phyloP scores from a whole-genome alignment of 1,139 yeast genomes.

The Saccharomyces hybrid region DNA sequence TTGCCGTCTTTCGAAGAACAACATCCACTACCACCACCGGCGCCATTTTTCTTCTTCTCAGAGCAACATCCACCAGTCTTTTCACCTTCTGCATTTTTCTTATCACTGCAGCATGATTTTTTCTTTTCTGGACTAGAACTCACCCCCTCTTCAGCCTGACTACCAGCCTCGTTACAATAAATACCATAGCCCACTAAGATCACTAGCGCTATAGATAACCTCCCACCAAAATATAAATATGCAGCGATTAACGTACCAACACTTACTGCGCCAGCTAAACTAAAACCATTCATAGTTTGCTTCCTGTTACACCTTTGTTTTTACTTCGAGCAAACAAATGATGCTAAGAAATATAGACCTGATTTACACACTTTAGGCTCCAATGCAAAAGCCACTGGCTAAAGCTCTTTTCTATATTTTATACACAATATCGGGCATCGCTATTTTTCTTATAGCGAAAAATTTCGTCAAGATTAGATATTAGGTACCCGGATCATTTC shows the following conservation, averaged over 20 bases:
- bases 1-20: constrained; percentile 7
- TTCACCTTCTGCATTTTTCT: background rate
- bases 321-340: no score
- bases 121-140: background rate
- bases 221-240: constrained; percentile 30
- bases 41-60: constrained; percentile 1
- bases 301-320: background rate
- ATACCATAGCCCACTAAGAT: constrained; percentile 26
- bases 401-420: background rate
- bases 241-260: constrained; percentile 5
- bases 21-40: constrained; percentile 7
- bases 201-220: constrained; percentile 31
- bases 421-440: constrained; percentile 1
- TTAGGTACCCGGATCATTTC: background rate
- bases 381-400: no score
- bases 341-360: no score
- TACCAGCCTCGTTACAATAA: constrained; percentile 13
- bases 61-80: constrained; percentile 2
- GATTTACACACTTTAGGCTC: no score
- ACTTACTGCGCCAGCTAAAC: constrained; percentile 5
- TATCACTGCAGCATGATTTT: constrained; percentile 4
- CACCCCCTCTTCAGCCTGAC: background rate
- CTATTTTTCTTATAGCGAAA: background rate
- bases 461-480: background rate
- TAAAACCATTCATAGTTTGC: background rate